Percentiles rank a stretch among this genome's conserved stretches.
phyloP scores from a whole-genome alignment of 768 basidiomycete genomes.

The Mycena rosella region DNA sequence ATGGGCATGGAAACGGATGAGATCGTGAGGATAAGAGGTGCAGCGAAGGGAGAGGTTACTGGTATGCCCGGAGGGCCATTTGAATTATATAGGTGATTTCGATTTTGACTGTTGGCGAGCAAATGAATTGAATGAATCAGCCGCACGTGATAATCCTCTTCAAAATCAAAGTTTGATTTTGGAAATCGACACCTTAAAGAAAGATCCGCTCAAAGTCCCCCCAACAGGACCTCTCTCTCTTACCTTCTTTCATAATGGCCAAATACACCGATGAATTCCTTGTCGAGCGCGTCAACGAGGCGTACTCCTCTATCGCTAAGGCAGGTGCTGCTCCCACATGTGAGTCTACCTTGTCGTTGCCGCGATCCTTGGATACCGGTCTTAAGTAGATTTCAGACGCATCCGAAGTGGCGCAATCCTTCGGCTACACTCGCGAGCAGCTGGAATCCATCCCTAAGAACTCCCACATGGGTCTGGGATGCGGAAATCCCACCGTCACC shows the following conservation, averaged over 20 bases:
- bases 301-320: constrained; percentile 49
- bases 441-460: constrained; percentile 57
- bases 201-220: background rate
- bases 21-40: too few species aligned
- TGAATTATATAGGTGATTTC: too few species aligned
- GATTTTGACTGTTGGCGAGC: too few species aligned
- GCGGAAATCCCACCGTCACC: constrained; percentile 64
- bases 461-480: constrained; percentile 64
- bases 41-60: too few species aligned
- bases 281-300: constrained; percentile 39
- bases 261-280: background rate
- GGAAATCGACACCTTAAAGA: background rate
- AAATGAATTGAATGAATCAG: constrained; percentile 3
- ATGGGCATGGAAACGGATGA: too few species aligned
- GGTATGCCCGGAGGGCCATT: too few species aligned
- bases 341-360: constrained; percentile 33
- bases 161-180: constrained; percentile 4
- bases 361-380: too few species aligned
- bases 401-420: constrained; percentile 52
- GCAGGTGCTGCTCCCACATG: constrained; percentile 42
- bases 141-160: background rate
- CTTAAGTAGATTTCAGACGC: constrained; percentile 41
- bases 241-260: background rate
- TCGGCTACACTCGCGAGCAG: constrained; percentile 62
- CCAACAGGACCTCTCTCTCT: background rate